Evolutionary conservation across 148 eudicot genomes (phyloP), one percentile per base, ranked within the genome.

Genomic region (Bassia scoparia): DNA sequence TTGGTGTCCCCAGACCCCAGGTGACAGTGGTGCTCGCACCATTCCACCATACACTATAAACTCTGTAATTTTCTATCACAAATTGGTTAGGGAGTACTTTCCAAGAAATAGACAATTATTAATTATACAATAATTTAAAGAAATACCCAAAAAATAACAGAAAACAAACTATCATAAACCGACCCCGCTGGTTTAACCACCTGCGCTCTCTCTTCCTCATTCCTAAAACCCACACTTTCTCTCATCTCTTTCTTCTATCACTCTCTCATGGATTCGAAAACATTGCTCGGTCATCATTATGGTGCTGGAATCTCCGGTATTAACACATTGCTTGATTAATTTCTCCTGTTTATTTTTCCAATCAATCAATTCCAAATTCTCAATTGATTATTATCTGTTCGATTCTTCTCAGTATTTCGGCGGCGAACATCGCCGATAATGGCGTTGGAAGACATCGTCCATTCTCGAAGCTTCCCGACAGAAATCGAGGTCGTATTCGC

Each of bases 241-340:
- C 70, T 29, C 9, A 16, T 48, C 65, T 17, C 53, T 41, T 3
- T 31, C n/a, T n/a, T n/a, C 55, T 54, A 24, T 49, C 61, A 73
- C 72, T 35, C 67, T 73, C 73, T 70, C 53, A 92, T 93, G 98
- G 98, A 87, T 31, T 79, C 84, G 24, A 77, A 83, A 9, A n/a
- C n/a, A 83, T 7, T 83, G 80, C 77, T 88, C n/a, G n/a, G 93
- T 90, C 11, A 84, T 93, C 69, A 81, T 93, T 65, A 84, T 93
- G 98, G 98, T 14, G 98, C 98, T 20, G 98, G 98, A 20, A 81
- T 90, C 63, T 93, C 98, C 78, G 98, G 97, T 87, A 43, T 34
- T 52, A n/a, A n/a, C 10, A 21, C 29, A 63, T 5, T 10, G 10
- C 46, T 7, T 50, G 56, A 24, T 18, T n/a, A n/a, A n/a, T 5